Conservation (phyloP, 1,284 basidiomycete species). For the Sanguinoderma infundibulare region DNA sequence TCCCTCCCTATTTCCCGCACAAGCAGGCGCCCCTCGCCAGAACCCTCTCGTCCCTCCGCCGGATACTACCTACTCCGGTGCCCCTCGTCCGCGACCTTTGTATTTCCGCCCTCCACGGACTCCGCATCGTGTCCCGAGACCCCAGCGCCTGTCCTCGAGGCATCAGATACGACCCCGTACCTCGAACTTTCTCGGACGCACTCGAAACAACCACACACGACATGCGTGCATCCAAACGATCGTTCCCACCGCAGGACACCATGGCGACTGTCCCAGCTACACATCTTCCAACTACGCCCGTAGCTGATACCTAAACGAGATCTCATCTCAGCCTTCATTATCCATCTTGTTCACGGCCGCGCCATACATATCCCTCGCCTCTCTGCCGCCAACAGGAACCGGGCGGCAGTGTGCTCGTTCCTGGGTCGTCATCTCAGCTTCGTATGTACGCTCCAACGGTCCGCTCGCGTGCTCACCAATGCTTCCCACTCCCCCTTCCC, state of each 20-base stretch:
- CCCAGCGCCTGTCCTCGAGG: background rate
- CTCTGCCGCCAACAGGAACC: background rate
- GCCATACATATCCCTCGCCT: background rate
- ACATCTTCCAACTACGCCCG: conserved; percentile 14
- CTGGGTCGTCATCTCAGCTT: conserved; percentile 6
- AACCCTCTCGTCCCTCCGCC: background rate
- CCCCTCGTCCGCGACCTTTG: too few species aligned
- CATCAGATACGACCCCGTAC: too few species aligned
- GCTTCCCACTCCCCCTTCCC: background rate
- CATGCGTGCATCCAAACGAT: background rate
- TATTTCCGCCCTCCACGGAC: conserved; percentile 14
- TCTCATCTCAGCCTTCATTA: conserved; percentile 26
- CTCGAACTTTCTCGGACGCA: too few species aligned
- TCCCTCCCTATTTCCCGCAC: conserved; percentile 12
- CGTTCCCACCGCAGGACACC: conserved; percentile 3
- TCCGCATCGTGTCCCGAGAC: background rate
- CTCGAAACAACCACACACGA: conserved; percentile 6
- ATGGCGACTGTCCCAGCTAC: conserved; percentile 23
- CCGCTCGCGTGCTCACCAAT: conserved; percentile 10
- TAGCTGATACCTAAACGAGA: conserved; percentile 15
- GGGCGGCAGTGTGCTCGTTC: background rate
- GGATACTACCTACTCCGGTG: too few species aligned
- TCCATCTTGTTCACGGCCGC: conserved; percentile 1
- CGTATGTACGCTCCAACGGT: background rate
- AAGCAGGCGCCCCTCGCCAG: background rate